Evolutionary conservation across 164 flowering plant genomes (phyloP).

Genomic region (Santalum album): DNA sequence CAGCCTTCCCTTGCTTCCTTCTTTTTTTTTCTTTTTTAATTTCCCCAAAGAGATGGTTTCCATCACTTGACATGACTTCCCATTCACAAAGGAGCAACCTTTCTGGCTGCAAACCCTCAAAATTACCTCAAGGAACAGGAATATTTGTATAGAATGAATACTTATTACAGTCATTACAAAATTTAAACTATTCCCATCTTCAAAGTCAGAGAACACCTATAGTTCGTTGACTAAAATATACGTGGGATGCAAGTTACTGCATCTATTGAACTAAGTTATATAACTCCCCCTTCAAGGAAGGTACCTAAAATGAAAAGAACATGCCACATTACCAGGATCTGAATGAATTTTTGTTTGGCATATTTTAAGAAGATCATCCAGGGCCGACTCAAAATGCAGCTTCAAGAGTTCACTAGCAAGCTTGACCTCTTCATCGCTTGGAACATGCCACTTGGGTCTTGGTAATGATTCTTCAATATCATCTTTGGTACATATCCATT

Average conservation of each 20-base stretch:
- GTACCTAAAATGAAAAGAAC: not conserved
- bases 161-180: too few relatives aligned
- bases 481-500: conserved; percentile 86
- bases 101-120: too few relatives aligned
- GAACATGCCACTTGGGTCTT: conserved; percentile 83
- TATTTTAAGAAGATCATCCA: conserved; percentile 72
- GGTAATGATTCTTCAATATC: conserved; percentile 24
- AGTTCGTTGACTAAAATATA: too few relatives aligned
- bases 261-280: not conserved
- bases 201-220: too few relatives aligned
- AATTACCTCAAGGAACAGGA: too few relatives aligned
- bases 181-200: too few relatives aligned
- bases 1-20: too few relatives aligned
- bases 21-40: too few relatives aligned
- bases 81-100: too few relatives aligned
- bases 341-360: conserved; percentile 68
- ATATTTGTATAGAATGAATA: too few relatives aligned
- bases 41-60: too few relatives aligned
- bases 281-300: not conserved
- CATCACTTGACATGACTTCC: too few relatives aligned
- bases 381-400: conserved; percentile 73
- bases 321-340: conserved; percentile 50
- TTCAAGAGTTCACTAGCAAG: conserved; percentile 83
- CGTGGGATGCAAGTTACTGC: conserved; percentile 1
- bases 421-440: conserved; percentile 58